Evolutionary conservation across 768 basidiomycete species (phyloP), one percentile per base, ranked within the genome.

Genomic region (Tulasnella sp.): DNA sequence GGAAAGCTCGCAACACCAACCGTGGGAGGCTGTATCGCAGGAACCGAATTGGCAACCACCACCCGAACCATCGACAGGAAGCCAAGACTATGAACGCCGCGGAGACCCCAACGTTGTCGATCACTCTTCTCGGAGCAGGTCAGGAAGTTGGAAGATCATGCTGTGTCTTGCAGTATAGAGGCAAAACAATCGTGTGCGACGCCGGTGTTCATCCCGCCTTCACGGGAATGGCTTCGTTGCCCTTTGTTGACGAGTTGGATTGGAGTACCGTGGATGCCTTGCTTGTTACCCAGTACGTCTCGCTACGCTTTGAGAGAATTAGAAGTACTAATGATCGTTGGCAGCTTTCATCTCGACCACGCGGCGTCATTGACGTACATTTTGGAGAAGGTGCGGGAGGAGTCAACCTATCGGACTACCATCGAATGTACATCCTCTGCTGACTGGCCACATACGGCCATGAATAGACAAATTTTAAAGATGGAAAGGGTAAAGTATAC

Each of bases 251-350:
- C 83, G 96, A 99, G 83, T 85, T 99, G 77, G 98, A 99, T 83
- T 99, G 98, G 97, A 95, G 93, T 81, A 96, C 93, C 0, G 98
- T 99, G 26, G 98, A 99, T 85, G 97, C 95, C 3, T 89, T 99
- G 77, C 87, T 99, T 51, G 89, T 99, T 77, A 98, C 97, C 2
- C 97, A 99, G 96, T 98, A 83, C 84, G 91, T 86, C 72, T 18
- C 77, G n/a, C 35, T 44, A 7, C 29, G 15, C 3, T 40, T 46
- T 67, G 57, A 72, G 26, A 6, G 42, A n/a, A n/a, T 5, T 35
- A 67, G 44, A 26, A 15, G 10, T 35, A 3, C 44, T n/a, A 32
- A 9, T 73, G 9, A 70, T 57, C 73, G 46, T 3, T 44, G 32
- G 57, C 46, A 98, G 97, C 84, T 99, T 98, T 83, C 98, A 99